Evolutionary conservation across 1,139 yeast species (phyloP), one percentile per base, ranked within the genome.

Genomic region (Candida dubliniensis): DNA sequence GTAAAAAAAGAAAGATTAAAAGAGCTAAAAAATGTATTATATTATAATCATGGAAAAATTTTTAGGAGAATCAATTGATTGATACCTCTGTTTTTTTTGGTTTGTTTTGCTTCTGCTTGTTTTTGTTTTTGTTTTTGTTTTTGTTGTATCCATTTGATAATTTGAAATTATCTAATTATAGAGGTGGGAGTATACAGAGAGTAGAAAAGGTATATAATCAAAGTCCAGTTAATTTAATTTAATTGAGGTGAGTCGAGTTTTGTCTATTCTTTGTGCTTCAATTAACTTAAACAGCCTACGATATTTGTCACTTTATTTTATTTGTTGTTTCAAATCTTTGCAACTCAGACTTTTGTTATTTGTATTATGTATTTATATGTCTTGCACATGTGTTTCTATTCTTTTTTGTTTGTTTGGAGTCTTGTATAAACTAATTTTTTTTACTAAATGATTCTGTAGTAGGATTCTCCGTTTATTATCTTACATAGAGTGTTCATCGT

Each of bases 11-110:
- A 51, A 74, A 67, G 51, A 66, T 71, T 39, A 74, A 63, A 53
- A 75, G 67, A 55, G 66, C 77, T 10, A 76, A 71, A 56, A 76
- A 73, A 53, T 77, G 81, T 66, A 55, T 65, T 34, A 76, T 79
- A 55, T 71, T 79, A 57, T 77, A 64, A 62, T 23, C 26, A 18
- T 11, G 24, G 9, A 8, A 33, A 18, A 33, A 18, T 4, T 15
- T 8, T 18, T 18, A 18, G 23, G 23, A 18, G 23, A 18, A 18
- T 18, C 23, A 18, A 18, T 18, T 27, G 12, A 27, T 10, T 27
- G 30, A 24, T 24, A 25, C 14, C 24, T 23, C 25, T 32, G 24
- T 32, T 38, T 36, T 41, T 40, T 38, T 42, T 25, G 27, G 41
- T 31, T 45, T 35, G 32, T 34, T 36, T 37, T 34, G 18, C 37